A percentile compares a stretch with the other conserved stretches of the same genome.
Conservation (phyloP, 2,329 filamentous ascomycete genomes). For the Diplodia sapinea region DNA sequence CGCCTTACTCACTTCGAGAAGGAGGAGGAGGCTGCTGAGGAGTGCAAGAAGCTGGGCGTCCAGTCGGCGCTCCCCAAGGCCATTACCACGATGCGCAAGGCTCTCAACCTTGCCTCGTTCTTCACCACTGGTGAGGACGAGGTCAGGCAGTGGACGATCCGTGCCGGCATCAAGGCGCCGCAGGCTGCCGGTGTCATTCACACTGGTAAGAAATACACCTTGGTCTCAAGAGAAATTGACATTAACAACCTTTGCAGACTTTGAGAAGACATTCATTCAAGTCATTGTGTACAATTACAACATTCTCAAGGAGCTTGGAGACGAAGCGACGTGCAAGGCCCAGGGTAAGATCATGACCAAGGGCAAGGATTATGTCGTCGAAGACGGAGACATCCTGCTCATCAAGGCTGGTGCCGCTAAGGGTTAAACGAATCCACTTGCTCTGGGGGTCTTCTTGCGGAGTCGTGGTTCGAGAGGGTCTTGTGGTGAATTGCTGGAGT, state of each 20-base stretch:
- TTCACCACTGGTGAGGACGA: constrained; percentile 97
- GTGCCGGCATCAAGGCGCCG: constrained; percentile 95
- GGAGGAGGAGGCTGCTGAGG: constrained; percentile 77
- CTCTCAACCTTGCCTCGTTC: constrained; percentile 88
- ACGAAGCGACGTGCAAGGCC: constrained; percentile 86
- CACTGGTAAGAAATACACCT: constrained; percentile 55
- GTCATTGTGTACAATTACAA: constrained; percentile 90
- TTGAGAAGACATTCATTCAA: constrained; percentile 99
- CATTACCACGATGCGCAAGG: constrained; percentile 90
- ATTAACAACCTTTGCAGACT: constrained; percentile 62
- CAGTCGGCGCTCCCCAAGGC: constrained; percentile 92
- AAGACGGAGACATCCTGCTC: constrained; percentile 81
- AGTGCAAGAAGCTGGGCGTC: constrained; percentile 85
- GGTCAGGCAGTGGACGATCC: constrained; percentile 97
- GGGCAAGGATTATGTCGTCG: constrained; percentile 93
- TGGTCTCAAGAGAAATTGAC: constrained; percentile 20
- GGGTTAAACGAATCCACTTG: constrained; percentile 52
- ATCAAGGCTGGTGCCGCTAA: constrained; percentile 91
- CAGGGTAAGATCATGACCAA: constrained; percentile 98
- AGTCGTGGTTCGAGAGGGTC: constrained; percentile 25
- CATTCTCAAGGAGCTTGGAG: constrained; percentile 81
- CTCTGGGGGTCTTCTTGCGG: constrained; percentile 15
- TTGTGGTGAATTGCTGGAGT: constrained; percentile 20
- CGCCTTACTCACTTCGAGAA: constrained; percentile 80
- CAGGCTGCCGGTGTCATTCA: constrained; percentile 98